Evolutionary conservation across 2,329 filamentous ascomycete genomes (phyloP), one percentile per base, ranked within the genome.

Genomic region (Fusarium hainanense): DNA sequence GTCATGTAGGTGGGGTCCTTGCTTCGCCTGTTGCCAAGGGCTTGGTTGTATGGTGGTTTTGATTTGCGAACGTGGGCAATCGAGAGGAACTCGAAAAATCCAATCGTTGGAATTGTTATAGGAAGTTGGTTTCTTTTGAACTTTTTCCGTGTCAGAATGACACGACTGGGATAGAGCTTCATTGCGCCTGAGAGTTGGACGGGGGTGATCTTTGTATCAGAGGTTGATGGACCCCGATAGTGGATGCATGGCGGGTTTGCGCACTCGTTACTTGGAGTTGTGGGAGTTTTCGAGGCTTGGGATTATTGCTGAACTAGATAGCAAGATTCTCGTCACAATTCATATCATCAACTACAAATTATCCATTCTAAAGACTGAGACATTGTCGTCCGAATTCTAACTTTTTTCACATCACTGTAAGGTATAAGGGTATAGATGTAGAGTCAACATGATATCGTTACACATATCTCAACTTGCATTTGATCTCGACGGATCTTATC

Each of bases 251-350:
- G 69, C 73, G 68, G 71, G 72, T 63, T 73, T 71, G 70, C 69
- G 68, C 73, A 72, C 70, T 75, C 66, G 70, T 75, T 73, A 66
- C 50, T 63, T 59, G 73, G 73, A 75, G 73, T 75, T 75, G 62
- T 59, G 70, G 73, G 73, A 74, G 73, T 75, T 75, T 68, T 63
- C 54, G 60, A 62, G 42, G 58, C 42, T 48, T 50, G 59, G 59
- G 54, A 59, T 71, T 71, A 25, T 57, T 64, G 57, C 69, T 71
- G 44, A 57, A 55, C 60, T 64, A 66, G 50, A 65, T 69, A 64
- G 63, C 66, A 73, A 64, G 49, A 52, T 61, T 65, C 66, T 72
- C 43, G 41, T 66, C 40, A 51, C 60, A 66, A 68, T 65, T 41
- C 47, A 62, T 49, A 61, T 46, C 64, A 27, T 64, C 37, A 52